phyloP scores from a whole-genome alignment of 2,329 filamentous ascomycete genomes.

The Venturia carpophila region DNA sequence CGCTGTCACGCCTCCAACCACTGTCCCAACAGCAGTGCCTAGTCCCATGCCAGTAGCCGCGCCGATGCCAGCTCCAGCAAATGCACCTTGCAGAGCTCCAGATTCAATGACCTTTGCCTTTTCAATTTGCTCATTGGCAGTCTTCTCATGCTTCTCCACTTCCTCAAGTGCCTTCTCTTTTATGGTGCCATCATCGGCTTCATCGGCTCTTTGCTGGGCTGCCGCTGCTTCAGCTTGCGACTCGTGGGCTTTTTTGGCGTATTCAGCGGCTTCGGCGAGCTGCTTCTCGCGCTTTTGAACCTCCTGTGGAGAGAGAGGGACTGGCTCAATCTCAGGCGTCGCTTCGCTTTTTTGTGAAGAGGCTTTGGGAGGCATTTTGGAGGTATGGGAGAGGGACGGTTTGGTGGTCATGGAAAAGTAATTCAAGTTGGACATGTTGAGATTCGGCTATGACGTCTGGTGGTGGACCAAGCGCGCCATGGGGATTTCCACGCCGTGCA shows the following conservation, averaged over 20 bases:
- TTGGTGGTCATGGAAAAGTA: background rate
- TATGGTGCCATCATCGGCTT: background rate
- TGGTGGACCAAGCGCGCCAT: background rate
- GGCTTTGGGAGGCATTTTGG: constrained; percentile 13
- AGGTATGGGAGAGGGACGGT: background rate
- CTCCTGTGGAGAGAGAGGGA: background rate
- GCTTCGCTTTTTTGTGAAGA: background rate
- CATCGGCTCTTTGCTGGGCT: constrained; percentile 12
- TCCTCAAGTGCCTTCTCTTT: constrained; percentile 23
- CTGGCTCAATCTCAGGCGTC: background rate
- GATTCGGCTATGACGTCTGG: background rate
- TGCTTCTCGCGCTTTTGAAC: constrained; percentile 12
- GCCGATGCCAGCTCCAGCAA: constrained; percentile 37
- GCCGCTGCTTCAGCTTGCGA: background rate
- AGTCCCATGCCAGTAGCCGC: constrained; percentile 35
- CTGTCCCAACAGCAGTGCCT: constrained; percentile 35
- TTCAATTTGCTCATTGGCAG: constrained; percentile 26
- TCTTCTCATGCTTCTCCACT: constrained; percentile 26
- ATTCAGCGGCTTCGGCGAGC: constrained; percentile 9
- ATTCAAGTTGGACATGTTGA: background rate
- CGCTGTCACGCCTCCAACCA: constrained; percentile 34
- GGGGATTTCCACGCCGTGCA: background rate
- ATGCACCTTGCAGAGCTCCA: constrained; percentile 35
- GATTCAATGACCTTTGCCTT: constrained; percentile 22
- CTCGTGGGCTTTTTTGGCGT: constrained; percentile 5